Evolutionary conservation across 768 basidiomycete genomes (phyloP).

Genomic region (Neoboletus subvelutipes): DNA sequence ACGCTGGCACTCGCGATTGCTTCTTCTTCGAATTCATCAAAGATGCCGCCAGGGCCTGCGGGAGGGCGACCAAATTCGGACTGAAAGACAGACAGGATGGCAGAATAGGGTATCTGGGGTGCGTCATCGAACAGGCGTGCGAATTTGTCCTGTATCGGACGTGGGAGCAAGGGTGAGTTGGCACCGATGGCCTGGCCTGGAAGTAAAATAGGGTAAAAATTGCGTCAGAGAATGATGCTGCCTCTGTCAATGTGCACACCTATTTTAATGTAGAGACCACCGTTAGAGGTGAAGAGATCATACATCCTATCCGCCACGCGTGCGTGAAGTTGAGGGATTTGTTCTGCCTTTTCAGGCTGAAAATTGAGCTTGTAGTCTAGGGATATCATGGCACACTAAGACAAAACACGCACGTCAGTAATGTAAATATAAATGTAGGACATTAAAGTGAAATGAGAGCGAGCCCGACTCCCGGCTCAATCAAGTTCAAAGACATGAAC

Average conservation of each 20-base stretch:
- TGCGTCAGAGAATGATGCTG: neutral
- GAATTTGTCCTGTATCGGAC: constrained; percentile 80
- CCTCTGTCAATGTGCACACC: constrained; percentile 38
- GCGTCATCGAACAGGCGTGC: constrained; percentile 85
- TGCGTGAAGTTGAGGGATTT: constrained; percentile 79
- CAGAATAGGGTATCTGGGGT: constrained; percentile 75
- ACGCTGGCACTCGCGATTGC: constrained; percentile 88
- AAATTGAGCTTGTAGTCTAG: constrained; percentile 90
- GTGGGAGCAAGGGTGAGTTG: constrained; percentile 82
- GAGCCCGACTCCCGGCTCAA: neutral
- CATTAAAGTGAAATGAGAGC: neutral
- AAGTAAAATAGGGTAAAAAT: neutral
- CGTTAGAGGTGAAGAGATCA: constrained; percentile 76
- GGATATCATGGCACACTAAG: constrained; percentile 66
- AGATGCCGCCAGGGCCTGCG: constrained; percentile 67
- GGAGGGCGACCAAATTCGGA: constrained; percentile 69
- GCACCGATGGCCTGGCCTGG: constrained; percentile 76
- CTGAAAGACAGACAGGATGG: constrained; percentile 64
- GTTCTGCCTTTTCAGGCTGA: constrained; percentile 62
- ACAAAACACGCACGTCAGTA: constrained; percentile 2
- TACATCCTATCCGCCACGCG: constrained; percentile 80
- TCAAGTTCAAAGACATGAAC: neutral
- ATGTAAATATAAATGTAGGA: neutral
- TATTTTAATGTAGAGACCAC: constrained; percentile 84
- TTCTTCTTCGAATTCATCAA: constrained; percentile 71